A percentile compares a stretch with the other conserved stretches of the same genome.
These are phyloP conservation scores for Colletotrichum sp. DNA, from an alignment of 2,329 filamentous ascomycete species.

Conservation along the genomic window DNA sequence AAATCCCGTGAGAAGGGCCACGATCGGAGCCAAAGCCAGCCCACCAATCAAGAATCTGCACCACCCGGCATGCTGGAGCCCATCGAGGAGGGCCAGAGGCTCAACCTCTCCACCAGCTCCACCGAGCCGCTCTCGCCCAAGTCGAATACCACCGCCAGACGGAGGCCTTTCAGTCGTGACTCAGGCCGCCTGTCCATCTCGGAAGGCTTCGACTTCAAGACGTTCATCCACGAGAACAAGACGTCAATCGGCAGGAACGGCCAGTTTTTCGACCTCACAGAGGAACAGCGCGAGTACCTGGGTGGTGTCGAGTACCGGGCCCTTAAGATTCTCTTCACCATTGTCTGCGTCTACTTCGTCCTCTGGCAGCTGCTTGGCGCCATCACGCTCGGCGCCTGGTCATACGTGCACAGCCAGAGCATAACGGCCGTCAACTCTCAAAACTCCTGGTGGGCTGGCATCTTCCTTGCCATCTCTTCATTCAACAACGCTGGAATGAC, in stretches of 20 bases:
- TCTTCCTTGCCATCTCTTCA: constrained; percentile 69
- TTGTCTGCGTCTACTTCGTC: constrained; percentile 65
- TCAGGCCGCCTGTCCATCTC: constrained; percentile 36
- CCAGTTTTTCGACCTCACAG: constrained; percentile 57
- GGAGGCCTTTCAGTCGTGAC: constrained; percentile 25
- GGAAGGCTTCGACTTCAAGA: constrained; percentile 28
- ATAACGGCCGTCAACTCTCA: constrained; percentile 58
- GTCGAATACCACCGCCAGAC: constrained; percentile 7
- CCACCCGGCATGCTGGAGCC: neutral
- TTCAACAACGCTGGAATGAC: constrained; percentile 76
- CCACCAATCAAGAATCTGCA: neutral
- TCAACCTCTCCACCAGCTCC: neutral
- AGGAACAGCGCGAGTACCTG: constrained; percentile 58
- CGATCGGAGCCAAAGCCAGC: neutral
- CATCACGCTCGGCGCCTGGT: constrained; percentile 64
- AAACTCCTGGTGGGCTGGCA: constrained; percentile 70
- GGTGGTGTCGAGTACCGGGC: constrained; percentile 70
- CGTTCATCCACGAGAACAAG: constrained; percentile 24
- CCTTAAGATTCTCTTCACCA: constrained; percentile 60
- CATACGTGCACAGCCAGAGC: constrained; percentile 53
- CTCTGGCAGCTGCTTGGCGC: constrained; percentile 63
- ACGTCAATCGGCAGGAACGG: constrained; percentile 54
- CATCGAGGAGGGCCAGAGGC: constrained; percentile 4
- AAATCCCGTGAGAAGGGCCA: neutral
- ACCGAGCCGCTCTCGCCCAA: neutral